Base-by-base conservation (phyloP, 306 rosid genomes). In the Astragalus membranaceus region DNA sequence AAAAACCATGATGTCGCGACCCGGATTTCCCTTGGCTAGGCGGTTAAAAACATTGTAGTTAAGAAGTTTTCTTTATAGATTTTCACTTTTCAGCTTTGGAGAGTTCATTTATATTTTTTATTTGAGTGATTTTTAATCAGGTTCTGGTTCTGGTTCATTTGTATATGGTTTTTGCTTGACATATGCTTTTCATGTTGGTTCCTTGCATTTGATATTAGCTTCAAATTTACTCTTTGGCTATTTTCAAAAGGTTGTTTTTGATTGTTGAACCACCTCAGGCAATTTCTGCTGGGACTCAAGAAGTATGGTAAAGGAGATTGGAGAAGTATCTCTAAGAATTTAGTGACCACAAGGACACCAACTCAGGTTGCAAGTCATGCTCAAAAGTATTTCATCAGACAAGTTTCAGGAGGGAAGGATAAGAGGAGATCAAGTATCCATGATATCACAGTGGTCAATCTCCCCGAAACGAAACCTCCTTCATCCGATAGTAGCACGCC, bases 311-410 rank as follows among this genome's bases (percentile, higher is more conserved):
- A 92, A 79, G 98, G 98, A 13, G 98, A 92, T 26, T 92, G 98
- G 98, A 88, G 96, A 83, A 92, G 86, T 70, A 92, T 92, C 47
- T 88, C 98, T 9, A 75, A 84, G 48, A 92, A 86, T 76, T 92
- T 83, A 36, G 98, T 92, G 67, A 89, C 89, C n/a, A 76, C 92
- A 8, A 89, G 98, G 60, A 92, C 98, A 7, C 96, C 98, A 0
- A 92, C 98, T 10, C 97, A 91, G 73, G 97, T 91, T 5, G 97
- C 97, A 4, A 91, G 97, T 78, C 97, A 91, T 82, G 97, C 98
- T 70, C 98, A 92, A 61, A 92, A 92, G 78, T 92, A 86, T 81
- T 92, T 86, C 76, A 86, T 89, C 29, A 67, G 98, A 79, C 96
- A 88, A 66, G 76, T 76, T 33, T 58, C 87, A 1, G 98, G 91